Percentiles rank a stretch among this genome's conserved stretches.
These are phyloP conservation scores for Pythium sp. DNA, from an alignment of 352 stramenopile genomes.

Conservation along the genomic window DNA sequence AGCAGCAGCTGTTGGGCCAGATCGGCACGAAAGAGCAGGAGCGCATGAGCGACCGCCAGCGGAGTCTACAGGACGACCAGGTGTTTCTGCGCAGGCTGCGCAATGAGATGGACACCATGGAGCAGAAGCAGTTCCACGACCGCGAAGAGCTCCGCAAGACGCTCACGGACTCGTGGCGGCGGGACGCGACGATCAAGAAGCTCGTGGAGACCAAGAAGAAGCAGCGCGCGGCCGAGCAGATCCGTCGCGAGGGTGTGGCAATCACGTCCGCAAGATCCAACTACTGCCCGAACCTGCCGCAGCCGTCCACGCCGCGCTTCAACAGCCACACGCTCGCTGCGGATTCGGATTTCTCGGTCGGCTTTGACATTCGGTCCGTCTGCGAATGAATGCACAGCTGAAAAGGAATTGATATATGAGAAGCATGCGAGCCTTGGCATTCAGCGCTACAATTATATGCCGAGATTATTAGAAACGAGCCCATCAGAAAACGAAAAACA, in stretches of 20 bases:
- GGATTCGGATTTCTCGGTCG: conserved; percentile 62
- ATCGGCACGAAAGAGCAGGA: conserved; percentile 56
- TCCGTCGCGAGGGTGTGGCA: conserved; percentile 23
- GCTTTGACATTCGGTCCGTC: conserved; percentile 68
- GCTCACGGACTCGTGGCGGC: conserved; percentile 63
- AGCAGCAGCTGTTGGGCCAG: conserved; percentile 53
- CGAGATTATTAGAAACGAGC: too few species aligned
- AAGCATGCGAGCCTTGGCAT: neutral
- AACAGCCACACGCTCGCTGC: neutral
- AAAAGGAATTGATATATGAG: neutral
- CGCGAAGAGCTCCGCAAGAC: conserved; percentile 51
- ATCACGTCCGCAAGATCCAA: neutral
- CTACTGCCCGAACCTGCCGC: conserved; percentile 28
- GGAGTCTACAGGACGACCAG: conserved; percentile 52
- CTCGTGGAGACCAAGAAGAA: conserved; percentile 62
- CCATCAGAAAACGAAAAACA: too few species aligned
- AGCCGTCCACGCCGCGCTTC: conserved; percentile 26
- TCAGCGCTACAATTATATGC: neutral
- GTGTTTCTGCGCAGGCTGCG: conserved; percentile 50
- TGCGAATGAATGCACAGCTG: conserved; percentile 26
- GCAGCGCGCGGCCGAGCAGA: conserved; percentile 48
- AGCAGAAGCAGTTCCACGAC: conserved; percentile 51
- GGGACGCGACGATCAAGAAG: conserved; percentile 52
- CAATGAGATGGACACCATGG: conserved; percentile 56
- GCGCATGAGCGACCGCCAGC: conserved; percentile 33